Evolutionary conservation across 2,329 filamentous ascomycete genomes (phyloP).

Genomic region (Gaeumannomyces sp.): DNA sequence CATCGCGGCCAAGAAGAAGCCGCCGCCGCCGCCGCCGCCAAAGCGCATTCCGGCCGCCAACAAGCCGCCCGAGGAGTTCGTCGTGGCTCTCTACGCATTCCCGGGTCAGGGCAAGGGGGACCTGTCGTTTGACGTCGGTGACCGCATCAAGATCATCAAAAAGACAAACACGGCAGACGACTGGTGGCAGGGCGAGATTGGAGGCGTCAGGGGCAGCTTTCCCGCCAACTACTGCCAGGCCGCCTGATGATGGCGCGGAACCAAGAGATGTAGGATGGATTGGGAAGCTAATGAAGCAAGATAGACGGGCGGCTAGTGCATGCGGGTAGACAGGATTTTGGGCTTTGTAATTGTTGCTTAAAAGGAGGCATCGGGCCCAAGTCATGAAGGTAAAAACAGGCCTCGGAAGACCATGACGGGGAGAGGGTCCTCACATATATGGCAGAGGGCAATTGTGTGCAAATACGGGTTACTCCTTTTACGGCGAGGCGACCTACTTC

Average conservation of each 20-base stretch:
- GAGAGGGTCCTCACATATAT: too few species aligned
- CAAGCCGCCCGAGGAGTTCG: conserved; percentile 45
- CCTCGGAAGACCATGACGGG: too few species aligned
- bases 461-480: too few species aligned
- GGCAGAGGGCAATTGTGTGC: too few species aligned
- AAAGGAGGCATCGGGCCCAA: too few species aligned
- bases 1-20: conserved; percentile 58
- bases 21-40: conserved; percentile 61
- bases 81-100: conserved; percentile 72
- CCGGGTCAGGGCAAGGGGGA: conserved; percentile 64
- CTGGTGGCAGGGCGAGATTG: conserved; percentile 80
- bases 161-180: conserved; percentile 76
- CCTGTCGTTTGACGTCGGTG: conserved; percentile 68
- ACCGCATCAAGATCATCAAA: conserved; percentile 69
- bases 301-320: too few species aligned
- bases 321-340: too few species aligned
- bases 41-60: conserved; percentile 48
- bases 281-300: too few species aligned
- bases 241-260: conserved; percentile 13
- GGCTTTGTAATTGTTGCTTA: too few species aligned
- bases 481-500: too few species aligned
- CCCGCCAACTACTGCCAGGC: conserved; percentile 71
- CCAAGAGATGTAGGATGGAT: too few species aligned
- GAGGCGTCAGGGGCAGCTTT: conserved; percentile 63
- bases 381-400: too few species aligned